A percentile compares a stretch with the other conserved stretches of the same genome.
Conservation (phyloP, 768 basidiomycete species). For the Termitomyces sp. region DNA sequence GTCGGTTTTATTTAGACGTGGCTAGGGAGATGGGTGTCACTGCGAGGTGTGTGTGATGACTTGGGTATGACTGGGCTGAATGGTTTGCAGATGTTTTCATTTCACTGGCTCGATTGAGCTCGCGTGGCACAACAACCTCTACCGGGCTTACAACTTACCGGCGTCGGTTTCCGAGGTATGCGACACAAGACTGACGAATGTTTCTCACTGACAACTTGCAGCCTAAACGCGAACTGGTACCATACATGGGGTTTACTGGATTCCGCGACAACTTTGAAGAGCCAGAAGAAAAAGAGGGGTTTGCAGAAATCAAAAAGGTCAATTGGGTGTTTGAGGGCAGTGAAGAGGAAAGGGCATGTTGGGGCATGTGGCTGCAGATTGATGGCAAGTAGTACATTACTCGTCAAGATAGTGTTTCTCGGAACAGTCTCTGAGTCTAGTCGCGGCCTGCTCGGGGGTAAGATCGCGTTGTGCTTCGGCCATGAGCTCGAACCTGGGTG, state of each 20-base stretch:
- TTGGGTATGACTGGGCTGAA: background rate
- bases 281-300: constrained; percentile 66
- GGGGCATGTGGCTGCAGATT: constrained; percentile 86
- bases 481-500: constrained; percentile 77
- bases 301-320: constrained; percentile 67
- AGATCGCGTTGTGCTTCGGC: constrained; percentile 87
- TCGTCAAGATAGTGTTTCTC: constrained; percentile 56
- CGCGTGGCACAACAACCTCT: constrained; percentile 92
- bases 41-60: constrained; percentile 39
- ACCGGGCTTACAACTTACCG: constrained; percentile 66
- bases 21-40: constrained; percentile 50
- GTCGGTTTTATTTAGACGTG: constrained; percentile 66
- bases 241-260: constrained; percentile 51
- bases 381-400: constrained; percentile 52
- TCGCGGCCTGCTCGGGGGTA: constrained; percentile 84
- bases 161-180: constrained; percentile 40
- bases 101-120: constrained; percentile 77
- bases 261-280: constrained; percentile 63
- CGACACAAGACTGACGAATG: background rate
- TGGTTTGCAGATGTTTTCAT: constrained; percentile 52
- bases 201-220: constrained; percentile 15
- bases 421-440: constrained; percentile 44
- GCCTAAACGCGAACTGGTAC: constrained; percentile 48
- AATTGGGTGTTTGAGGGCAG: constrained; percentile 79
- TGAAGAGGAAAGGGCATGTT: constrained; percentile 61